Base-by-base conservation (phyloP, 441 rosid species). In the Manihot esculenta region DNA sequence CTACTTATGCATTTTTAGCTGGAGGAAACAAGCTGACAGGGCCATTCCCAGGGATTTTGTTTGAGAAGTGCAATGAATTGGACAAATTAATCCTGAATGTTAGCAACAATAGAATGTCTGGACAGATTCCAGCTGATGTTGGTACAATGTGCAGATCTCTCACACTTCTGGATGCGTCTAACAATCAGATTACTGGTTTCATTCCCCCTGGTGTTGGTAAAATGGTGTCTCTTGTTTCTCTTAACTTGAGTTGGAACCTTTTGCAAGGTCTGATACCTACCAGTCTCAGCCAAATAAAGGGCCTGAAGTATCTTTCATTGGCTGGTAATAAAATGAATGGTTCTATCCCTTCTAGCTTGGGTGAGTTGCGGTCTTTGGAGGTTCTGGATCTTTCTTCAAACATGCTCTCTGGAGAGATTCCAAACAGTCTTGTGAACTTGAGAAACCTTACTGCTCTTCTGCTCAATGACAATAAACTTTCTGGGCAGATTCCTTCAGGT, bases 351-450 rank as follows among this genome's bases (percentile, higher is more conserved):
- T 59, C 77, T 24, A 81, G 76, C 68, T 71, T 88, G 58, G 88
- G 82, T 23, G 75, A 74, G 72, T 62, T 84, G 63, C 74, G 11
- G 70, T 74, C 79, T 71, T 71, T 88, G 66, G 78, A 79, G 71
- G 77, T 76, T 63, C 74, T 86, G 71, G 89, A 86, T 66, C 86
- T 87, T 65, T 85, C 87, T 72, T 84, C 85, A 44, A 88, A 85
- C 73, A 77, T 78, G 68, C 84, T 88, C 12, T 82, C 84, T 38
- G 89, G 86, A 23, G 80, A 80, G 79, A 87, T 87, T 73, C 87
- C 91, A 49, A 58, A 63, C 11, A 73, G 64, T 68, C 78, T 88
- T 72, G 83, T 70, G 68, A 84, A 75, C 70, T 76, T 88, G 78
- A 85, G 69, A 67, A 79, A 80, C 57, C 80, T 88, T 60, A 74